Percentiles rank a stretch among this genome's conserved stretches.
phyloP scores from a whole-genome alignment of 2,329 filamentous ascomycete species.

The Hawksworthiomyces lignivorus region DNA sequence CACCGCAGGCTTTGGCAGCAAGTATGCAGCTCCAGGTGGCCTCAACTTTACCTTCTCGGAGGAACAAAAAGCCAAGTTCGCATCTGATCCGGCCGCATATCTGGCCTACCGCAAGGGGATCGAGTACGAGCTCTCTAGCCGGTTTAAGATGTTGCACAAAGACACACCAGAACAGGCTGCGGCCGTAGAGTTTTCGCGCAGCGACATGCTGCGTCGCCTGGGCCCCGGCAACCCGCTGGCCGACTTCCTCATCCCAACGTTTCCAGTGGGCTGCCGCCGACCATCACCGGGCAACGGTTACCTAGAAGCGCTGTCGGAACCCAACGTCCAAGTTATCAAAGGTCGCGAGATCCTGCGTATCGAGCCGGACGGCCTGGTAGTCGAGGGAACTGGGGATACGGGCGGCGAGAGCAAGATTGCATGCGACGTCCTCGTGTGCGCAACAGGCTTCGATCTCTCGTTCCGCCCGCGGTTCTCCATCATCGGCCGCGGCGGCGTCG shows the following conservation, averaged over 20 bases:
- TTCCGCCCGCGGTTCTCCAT: conserved; percentile 26
- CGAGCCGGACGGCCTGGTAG: conserved; percentile 23
- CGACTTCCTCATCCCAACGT: conserved; percentile 8
- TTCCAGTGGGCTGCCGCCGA: conserved; percentile 33
- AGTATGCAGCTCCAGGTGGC: conserved; percentile 40
- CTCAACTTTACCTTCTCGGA: conserved; percentile 5
- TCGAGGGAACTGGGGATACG: conserved; percentile 1
- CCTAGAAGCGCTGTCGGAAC: conserved; percentile 31
- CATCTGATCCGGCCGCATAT: conserved; percentile 11
- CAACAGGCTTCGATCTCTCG: conserved; percentile 29
- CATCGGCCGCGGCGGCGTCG: conserved; percentile 9
- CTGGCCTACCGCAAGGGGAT: conserved; percentile 13
- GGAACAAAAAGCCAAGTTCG: conserved; percentile 11
- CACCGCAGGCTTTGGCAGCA: conserved; percentile 50
- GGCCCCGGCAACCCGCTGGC: conserved; percentile 10
- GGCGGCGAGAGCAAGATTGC: conserved; percentile 22
- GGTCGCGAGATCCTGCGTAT: conserved; percentile 32
- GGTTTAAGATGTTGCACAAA: conserved; percentile 13
- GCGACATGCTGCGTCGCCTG: conserved; percentile 14
- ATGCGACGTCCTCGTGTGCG: conserved; percentile 24
- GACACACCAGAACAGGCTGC: conserved; percentile 12
- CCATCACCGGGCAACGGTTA: conserved; percentile 36
- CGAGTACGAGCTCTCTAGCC: conserved; percentile 13
- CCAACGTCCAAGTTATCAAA: conserved; percentile 35
- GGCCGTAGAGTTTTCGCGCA: neutral